Evolutionary conservation across 768 basidiomycete genomes (phyloP).

Genomic region (Lentinus brumalis): DNA sequence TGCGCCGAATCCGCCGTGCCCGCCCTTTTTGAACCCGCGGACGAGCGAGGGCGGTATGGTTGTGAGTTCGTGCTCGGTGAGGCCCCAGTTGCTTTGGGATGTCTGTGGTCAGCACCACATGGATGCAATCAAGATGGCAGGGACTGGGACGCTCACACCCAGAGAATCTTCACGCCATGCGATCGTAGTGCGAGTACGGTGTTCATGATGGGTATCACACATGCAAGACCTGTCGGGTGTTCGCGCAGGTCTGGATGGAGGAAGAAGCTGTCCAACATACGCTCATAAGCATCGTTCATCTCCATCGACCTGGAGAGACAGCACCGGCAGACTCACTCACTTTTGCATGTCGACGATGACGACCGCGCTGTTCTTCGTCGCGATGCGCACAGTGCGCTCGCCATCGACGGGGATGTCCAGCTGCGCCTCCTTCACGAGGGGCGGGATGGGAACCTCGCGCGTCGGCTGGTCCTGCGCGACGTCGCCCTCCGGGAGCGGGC

Average conservation of each 20-base stretch:
- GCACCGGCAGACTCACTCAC: constrained; percentile 35
- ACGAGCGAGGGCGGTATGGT: constrained; percentile 62
- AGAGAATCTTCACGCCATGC: constrained; percentile 58
- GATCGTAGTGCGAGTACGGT: constrained; percentile 50
- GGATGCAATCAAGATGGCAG: neutral
- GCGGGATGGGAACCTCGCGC: constrained; percentile 25
- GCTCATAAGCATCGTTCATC: neutral
- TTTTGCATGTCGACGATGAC: constrained; percentile 80
- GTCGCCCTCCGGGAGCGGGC: constrained; percentile 6
- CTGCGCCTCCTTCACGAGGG: constrained; percentile 40
- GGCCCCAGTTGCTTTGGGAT: constrained; percentile 62
- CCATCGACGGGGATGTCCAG: constrained; percentile 58
- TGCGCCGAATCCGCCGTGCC: constrained; percentile 53
- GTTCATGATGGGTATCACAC: constrained; percentile 56
- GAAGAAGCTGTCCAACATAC: constrained; percentile 50
- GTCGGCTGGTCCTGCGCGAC: constrained; percentile 6
- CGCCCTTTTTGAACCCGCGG: constrained; percentile 55
- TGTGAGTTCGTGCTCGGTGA: constrained; percentile 62
- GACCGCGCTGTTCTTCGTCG: constrained; percentile 51
- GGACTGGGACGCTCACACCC: constrained; percentile 47
- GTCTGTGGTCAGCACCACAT: neutral
- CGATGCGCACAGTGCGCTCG: constrained; percentile 51
- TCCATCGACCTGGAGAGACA: neutral
- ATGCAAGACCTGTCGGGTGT: constrained; percentile 57
- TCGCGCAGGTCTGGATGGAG: constrained; percentile 59